Evolutionary conservation across 768 basidiomycete genomes (phyloP).

Genomic region (Pisolithus marmoratus): DNA sequence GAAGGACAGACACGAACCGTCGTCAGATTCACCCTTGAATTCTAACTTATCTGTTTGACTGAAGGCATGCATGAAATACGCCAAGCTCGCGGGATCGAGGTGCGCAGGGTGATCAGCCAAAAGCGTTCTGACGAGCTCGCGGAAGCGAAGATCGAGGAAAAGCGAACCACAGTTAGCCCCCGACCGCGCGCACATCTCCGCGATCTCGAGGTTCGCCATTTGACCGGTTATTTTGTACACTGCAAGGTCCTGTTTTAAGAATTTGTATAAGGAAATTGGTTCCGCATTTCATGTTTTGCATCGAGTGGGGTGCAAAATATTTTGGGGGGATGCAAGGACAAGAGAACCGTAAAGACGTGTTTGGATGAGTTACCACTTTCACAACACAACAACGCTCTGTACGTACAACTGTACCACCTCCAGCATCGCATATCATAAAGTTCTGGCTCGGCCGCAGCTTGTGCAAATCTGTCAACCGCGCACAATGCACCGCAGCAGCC

Average conservation of each 20-base stretch:
- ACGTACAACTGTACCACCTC: conserved; percentile 70
- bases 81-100: conserved; percentile 73
- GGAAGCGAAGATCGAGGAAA: conserved; percentile 83
- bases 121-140: conserved; percentile 72
- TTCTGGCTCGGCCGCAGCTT: conserved; percentile 75
- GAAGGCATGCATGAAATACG: conserved; percentile 86
- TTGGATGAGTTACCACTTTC: neutral
- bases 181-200: conserved; percentile 83
- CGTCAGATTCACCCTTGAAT: conserved; percentile 68
- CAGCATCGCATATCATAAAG: conserved; percentile 91
- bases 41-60: conserved; percentile 83
- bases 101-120: conserved; percentile 82
- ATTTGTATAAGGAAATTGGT: neutral
- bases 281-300: neutral
- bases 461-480: conserved; percentile 74
- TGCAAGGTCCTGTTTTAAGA: conserved; percentile 36
- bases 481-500: conserved; percentile 89
- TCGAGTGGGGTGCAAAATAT: neutral
- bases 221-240: conserved; percentile 79
- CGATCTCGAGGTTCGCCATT: conserved; percentile 78
- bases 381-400: neutral
- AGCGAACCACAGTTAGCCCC: conserved; percentile 85
- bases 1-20: conserved; percentile 43
- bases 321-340: neutral
- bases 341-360: too few species aligned